These are phyloP conservation scores for Eucalyptus regnans DNA, from an alignment of 345 rosid species.

Conservation along the genomic window DNA sequence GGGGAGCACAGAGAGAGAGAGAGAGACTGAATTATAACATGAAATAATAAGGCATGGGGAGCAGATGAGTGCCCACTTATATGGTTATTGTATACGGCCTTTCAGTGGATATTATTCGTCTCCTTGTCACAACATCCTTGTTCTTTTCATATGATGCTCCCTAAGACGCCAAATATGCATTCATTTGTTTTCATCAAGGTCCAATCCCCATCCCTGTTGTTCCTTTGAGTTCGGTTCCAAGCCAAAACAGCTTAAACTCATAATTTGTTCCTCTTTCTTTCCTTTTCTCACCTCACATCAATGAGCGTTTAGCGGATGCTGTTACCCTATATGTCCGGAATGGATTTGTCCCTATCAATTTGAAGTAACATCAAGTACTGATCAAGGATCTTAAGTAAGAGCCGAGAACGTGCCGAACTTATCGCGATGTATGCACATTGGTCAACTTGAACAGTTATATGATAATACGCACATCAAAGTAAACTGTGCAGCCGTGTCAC, in stretches of 20 bases:
- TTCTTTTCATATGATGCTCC: background rate
- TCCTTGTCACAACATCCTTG: background rate
- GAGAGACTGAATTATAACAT: background rate
- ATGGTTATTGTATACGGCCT: background rate
- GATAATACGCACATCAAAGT: accelerated
- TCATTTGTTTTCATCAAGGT: background rate
- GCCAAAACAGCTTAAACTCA: background rate
- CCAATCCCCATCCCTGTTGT: background rate
- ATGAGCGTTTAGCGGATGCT: background rate
- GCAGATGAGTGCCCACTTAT: background rate
- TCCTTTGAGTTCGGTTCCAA: background rate
- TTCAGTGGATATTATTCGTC: background rate
- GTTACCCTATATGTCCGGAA: background rate
- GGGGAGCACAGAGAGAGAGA: background rate
- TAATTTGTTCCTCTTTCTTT: background rate
- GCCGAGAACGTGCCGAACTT: background rate
- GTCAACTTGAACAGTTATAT: background rate
- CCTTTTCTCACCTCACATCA: background rate
- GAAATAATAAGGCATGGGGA: background rate
- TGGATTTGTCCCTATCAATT: background rate
- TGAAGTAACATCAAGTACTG: background rate
- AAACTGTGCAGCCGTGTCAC: background rate
- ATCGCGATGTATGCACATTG: background rate
- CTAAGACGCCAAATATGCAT: background rate
- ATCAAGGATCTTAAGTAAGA: background rate